Conservation (phyloP, 139 green algal species). For the Asterochloris sp. region DNA sequence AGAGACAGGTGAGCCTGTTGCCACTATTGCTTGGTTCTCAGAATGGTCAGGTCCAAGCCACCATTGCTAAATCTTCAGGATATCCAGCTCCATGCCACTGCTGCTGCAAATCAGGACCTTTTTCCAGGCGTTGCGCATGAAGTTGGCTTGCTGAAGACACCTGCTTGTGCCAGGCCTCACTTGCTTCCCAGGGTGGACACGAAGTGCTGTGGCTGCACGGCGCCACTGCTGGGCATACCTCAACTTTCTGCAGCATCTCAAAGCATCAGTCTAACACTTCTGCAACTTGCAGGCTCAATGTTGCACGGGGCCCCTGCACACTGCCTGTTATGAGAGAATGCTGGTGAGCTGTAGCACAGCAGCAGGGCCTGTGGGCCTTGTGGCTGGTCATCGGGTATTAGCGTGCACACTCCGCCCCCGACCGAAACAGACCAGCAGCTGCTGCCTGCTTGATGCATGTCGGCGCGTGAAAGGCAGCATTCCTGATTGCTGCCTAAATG, state of each 20-base stretch:
- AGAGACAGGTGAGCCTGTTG: constrained; percentile 8
- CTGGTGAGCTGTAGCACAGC: not conserved
- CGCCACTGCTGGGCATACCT: not conserved
- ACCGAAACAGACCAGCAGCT: not conserved
- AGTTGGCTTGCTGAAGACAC: too few species aligned
- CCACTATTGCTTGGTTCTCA: too few species aligned
- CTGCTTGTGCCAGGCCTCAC: too few species aligned
- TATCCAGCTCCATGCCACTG: too few species aligned
- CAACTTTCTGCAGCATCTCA: not conserved
- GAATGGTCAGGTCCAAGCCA: too few species aligned
- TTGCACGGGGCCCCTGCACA: constrained; percentile 79
- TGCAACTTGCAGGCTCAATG: constrained; percentile 51
- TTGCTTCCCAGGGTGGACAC: not conserved
- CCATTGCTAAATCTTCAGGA: too few species aligned
- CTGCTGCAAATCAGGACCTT: too few species aligned
- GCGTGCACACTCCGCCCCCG: not conserved
- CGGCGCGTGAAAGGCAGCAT: not conserved
- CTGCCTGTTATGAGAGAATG: constrained; percentile 54
- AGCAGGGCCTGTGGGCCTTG: not conserved
- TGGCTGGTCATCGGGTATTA: not conserved
- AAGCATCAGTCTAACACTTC: not conserved
- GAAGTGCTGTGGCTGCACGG: not conserved
- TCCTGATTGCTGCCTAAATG: not conserved
- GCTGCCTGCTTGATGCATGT: not conserved
- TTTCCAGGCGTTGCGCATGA: too few species aligned